Base-by-base conservation (phyloP, 805 yeast genomes). In the Cyberlindnera veronae region DNA sequence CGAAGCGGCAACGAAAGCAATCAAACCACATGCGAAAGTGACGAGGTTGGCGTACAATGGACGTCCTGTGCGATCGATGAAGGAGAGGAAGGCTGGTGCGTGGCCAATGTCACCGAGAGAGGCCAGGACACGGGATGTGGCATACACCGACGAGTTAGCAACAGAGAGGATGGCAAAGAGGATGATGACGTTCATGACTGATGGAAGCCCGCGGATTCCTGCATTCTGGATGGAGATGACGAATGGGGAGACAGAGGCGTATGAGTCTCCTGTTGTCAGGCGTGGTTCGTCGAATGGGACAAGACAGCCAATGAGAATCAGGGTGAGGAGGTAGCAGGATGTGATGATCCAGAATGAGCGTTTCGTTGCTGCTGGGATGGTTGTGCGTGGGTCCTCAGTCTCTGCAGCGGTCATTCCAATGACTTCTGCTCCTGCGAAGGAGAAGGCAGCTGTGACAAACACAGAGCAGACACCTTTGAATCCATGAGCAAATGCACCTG, bases 301-400 rank as follows among this genome's bases (percentile, higher is more conserved):
- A 44, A 84, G 67, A 50, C 82, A 75, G 32, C 89, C 86, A 54
- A 68, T 74, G 50, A 71, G 66, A 42, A 63, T 77, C 60, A 62
- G 71, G 51, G 79, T 68, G 11, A 71, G 63, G 58, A 85, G 67
- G 64, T 85, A 84, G 56, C 84, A 82, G 50, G 79, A 60, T 16
- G 80, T 66, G 41, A 84, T 79, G 60, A 90, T 72, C 89, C 90
- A 84, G 64, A 85, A 82, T 6, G 84, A 86, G 65, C 84, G 89
- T 62, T 82, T 84, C 41, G 81, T 76, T 29, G 93, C 93, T 38
- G 72, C 70, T 33, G 93, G 91, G 40, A 84, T 69, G 3, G 84
- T 64, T 40, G 68, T 69, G 50, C 82, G 68, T 33, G 93, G 91
- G 59, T 83, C 75, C 26, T 63, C 72, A 18, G 87, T 71, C 61